Conservation (phyloP, 805 yeast genomes). For the Lipomyces sp. region DNA sequence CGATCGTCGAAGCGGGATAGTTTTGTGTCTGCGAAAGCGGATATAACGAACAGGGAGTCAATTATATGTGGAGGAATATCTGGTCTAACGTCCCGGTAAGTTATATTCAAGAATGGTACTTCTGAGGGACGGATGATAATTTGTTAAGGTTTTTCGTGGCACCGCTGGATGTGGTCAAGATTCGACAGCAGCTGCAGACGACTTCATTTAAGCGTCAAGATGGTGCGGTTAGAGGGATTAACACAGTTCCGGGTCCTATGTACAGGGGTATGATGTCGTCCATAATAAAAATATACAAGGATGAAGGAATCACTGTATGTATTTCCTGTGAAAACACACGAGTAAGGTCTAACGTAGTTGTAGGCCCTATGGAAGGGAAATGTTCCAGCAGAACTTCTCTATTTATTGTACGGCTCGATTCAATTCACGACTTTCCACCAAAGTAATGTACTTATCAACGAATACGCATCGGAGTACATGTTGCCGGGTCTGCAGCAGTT, state of each 20-base stretch:
- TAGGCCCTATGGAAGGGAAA: constrained; percentile 81
- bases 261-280: constrained; percentile 41
- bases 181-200: constrained; percentile 68
- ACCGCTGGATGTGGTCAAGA: constrained; percentile 79
- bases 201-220: background rate
- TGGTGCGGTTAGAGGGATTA: background rate
- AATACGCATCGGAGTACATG: constrained; percentile 34
- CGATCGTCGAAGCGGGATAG: background rate
- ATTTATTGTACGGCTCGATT: constrained; percentile 78
- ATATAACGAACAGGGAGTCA: constrained; percentile 59
- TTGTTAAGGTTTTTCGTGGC: constrained; percentile 62
- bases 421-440: constrained; percentile 78
- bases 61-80: constrained; percentile 72
- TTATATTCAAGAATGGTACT: constrained; percentile 21
- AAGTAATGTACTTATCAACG: constrained; percentile 53
- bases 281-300: constrained; percentile 51
- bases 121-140: background rate
- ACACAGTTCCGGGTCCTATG: background rate
- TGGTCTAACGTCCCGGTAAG: constrained; percentile 59
- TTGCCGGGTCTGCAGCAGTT: constrained; percentile 50
- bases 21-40: constrained; percentile 53
- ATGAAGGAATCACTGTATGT: constrained; percentile 62
- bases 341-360: background rate
- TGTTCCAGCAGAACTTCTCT: constrained; percentile 86
- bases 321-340: background rate